These are phyloP conservation scores for Salpingoeca rosetta DNA, from an alignment of 78 protist species.

Conservation along the genomic window DNA sequence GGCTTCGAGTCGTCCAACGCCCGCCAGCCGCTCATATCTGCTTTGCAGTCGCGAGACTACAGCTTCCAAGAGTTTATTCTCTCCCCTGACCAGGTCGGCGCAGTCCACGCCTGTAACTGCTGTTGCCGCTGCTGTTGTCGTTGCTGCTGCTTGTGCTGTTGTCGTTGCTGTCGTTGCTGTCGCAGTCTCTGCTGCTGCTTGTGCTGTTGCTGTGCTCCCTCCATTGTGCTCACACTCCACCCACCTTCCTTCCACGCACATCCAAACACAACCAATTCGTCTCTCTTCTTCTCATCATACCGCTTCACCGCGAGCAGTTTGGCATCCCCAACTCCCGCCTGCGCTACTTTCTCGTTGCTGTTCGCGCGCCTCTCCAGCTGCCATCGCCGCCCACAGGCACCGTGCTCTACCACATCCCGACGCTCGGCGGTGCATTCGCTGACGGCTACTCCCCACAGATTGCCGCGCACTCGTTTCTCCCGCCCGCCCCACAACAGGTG, in stretches of 20 bases:
- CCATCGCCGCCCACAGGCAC: not conserved
- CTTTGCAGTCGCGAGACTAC: conserved; percentile 31
- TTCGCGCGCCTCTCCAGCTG: conserved; percentile 40
- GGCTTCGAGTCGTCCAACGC: conserved; percentile 58
- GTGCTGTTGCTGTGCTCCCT: too few species aligned
- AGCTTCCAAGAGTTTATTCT: conserved; percentile 42
- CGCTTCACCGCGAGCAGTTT: too few species aligned
- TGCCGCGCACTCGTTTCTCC: not conserved
- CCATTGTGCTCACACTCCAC: too few species aligned
- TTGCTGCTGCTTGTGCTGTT: too few species aligned
- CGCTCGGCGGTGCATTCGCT: not conserved
- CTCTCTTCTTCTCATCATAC: too few species aligned
- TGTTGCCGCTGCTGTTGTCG: too few species aligned
- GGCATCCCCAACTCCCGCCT: conserved; percentile 61
- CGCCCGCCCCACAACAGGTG: not conserved
- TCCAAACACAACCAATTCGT: too few species aligned
- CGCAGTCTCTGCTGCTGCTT: too few species aligned
- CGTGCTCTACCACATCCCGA: not conserved
- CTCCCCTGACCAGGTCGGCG: conserved; percentile 31
- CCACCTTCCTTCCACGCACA: too few species aligned
- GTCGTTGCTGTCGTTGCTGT: too few species aligned
- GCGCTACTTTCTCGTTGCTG: conserved; percentile 58
- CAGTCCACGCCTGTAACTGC: too few species aligned
- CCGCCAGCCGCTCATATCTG: conserved; percentile 20
- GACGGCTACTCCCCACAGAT: not conserved